phyloP scores from a whole-genome alignment of 78 protist species.

The Chrysochromulina parva region DNA sequence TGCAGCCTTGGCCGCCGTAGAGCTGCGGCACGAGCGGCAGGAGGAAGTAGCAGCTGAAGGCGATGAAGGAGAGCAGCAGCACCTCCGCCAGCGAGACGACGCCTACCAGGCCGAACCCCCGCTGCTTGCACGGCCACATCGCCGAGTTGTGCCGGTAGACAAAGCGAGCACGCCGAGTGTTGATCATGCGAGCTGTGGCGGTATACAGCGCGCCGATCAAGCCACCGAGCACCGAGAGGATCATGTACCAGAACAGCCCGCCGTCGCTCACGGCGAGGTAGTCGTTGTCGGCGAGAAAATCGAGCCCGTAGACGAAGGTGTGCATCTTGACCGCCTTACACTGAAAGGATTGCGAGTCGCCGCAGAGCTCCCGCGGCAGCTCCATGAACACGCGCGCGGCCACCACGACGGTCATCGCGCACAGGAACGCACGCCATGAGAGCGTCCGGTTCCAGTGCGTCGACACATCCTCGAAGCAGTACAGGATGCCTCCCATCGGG shows the following conservation, averaged over 20 bases:
- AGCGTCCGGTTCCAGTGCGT: slow-evolving; percentile 67
- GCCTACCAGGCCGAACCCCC: too few relatives aligned
- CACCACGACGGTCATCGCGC: slow-evolving; percentile 50
- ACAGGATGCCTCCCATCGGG: slow-evolving; percentile 93
- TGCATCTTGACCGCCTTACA: background rate
- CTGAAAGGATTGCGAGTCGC: background rate
- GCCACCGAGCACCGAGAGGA: slow-evolving; percentile 78
- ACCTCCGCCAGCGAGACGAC: too few relatives aligned
- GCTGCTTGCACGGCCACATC: too few relatives aligned
- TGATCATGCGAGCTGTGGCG: background rate
- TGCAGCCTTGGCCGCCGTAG: too few relatives aligned
- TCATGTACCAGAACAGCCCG: slow-evolving; percentile 17
- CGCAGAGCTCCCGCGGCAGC: background rate
- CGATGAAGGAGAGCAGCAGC: too few relatives aligned
- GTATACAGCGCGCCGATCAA: slow-evolving; percentile 74
- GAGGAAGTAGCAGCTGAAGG: too few relatives aligned
- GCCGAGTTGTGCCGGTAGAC: too few relatives aligned
- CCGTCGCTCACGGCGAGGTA: background rate
- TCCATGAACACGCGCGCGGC: slow-evolving; percentile 70
- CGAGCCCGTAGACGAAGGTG: background rate
- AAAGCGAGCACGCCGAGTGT: too few relatives aligned
- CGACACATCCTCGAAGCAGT: slow-evolving; percentile 85
- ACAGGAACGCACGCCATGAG: slow-evolving; percentile 88
- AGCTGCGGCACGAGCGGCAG: too few relatives aligned
- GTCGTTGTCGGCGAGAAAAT: background rate